phyloP scores from a whole-genome alignment of 192 early-diverging fungal genomes.

The Pilobolus umbonatus region DNA sequence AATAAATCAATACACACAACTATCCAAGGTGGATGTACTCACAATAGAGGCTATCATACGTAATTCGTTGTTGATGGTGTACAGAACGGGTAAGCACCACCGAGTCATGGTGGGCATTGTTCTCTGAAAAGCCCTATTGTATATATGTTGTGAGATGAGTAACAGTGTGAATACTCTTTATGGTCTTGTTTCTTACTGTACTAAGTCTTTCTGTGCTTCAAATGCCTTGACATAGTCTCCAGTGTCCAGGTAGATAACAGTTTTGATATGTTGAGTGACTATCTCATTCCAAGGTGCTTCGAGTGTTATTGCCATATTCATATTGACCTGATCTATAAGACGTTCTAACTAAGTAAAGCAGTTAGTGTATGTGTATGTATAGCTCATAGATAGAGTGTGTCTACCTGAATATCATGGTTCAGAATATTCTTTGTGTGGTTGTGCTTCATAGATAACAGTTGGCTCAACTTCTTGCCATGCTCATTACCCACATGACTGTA shows the following conservation, averaged over 20 bases:
- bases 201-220: slow-evolving; percentile 39
- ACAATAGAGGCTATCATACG: slow-evolving; percentile 44
- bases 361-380: neutral
- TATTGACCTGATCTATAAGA: slow-evolving; percentile 18
- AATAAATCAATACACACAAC: neutral
- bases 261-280: slow-evolving; percentile 34
- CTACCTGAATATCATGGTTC: slow-evolving; percentile 13
- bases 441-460: slow-evolving; percentile 16
- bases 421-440: slow-evolving; percentile 8
- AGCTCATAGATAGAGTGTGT: neutral
- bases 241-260: slow-evolving; percentile 19
- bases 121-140: slow-evolving; percentile 45
- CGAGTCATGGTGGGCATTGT: slow-evolving; percentile 42
- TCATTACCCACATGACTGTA: slow-evolving; percentile 1
- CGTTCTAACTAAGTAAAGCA: slow-evolving; percentile 4
- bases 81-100: slow-evolving; percentile 61
- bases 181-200: slow-evolving; percentile 33
- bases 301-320: slow-evolving; percentile 17
- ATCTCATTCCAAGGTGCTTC: slow-evolving; percentile 46
- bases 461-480: slow-evolving; percentile 17
- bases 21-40: slow-evolving; percentile 1
- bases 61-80: slow-evolving; percentile 58
- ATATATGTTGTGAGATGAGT: neutral
- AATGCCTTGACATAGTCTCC: slow-evolving; percentile 38
- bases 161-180: neutral